A percentile compares a stretch with the other conserved stretches of the same genome.
These are phyloP conservation scores for Boletus subcaerulescens DNA, from an alignment of 768 basidiomycete genomes.

Conservation along the genomic window DNA sequence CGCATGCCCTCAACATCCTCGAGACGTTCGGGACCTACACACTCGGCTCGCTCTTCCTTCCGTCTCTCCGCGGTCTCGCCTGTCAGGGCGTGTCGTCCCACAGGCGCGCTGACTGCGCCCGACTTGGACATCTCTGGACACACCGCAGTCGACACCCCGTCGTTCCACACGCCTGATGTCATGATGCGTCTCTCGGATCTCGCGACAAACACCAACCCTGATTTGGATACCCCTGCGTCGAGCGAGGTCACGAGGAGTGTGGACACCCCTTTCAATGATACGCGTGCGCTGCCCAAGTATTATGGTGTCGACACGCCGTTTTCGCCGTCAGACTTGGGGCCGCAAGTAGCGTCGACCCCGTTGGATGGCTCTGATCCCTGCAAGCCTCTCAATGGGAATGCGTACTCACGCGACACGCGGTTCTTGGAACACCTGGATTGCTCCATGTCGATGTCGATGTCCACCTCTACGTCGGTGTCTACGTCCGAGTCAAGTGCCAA, in stretches of 20 bases:
- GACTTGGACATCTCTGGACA: constrained; percentile 1
- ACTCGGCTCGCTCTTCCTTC: constrained; percentile 16
- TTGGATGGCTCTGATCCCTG: not conserved
- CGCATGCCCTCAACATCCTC: constrained; percentile 24
- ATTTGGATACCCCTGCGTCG: constrained; percentile 10
- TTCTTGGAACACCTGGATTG: constrained; percentile 26
- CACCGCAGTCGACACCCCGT: not conserved
- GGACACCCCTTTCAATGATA: constrained; percentile 23
- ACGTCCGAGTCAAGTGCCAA: constrained; percentile 7
- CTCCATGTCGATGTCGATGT: constrained; percentile 13
- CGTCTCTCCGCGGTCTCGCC: constrained; percentile 23
- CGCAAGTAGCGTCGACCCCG: constrained; percentile 10
- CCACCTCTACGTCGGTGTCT: constrained; percentile 5
- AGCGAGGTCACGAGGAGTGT: constrained; percentile 8
- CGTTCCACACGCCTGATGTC: constrained; percentile 12
- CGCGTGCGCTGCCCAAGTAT: constrained; percentile 13
- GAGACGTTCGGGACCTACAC: constrained; percentile 11
- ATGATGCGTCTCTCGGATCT: constrained; percentile 20
- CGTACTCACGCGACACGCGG: constrained; percentile 5
- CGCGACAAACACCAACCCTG: not conserved
- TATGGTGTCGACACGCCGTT: constrained; percentile 5
- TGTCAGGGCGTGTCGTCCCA: not conserved
- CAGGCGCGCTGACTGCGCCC: not conserved
- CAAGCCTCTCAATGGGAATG: not conserved
- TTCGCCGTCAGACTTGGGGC: constrained; percentile 7